Evolutionary conservation across 345 rosid genomes (phyloP), one percentile per base, ranked within the genome.

Genomic region (Citrus glauca): DNA sequence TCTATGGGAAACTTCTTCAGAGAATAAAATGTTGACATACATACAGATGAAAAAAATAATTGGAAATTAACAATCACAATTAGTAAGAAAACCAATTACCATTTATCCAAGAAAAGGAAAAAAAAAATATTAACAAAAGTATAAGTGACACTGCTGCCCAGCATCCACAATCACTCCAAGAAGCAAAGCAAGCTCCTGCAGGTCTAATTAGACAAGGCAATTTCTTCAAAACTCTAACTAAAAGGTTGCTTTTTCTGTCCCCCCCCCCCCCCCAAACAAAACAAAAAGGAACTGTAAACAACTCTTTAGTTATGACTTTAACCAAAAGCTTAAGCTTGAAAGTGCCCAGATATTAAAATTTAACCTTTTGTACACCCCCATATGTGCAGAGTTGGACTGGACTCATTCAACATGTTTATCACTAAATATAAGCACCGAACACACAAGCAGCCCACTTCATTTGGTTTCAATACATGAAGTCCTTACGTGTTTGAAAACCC

Each of bases 401-500:
- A 53, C 22, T 53, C 22, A 1, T 5, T 53, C 17, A 45, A 45
- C 50, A 3, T 45, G 50, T 45, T 45, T 42, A 42, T 2, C 50
- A 42, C 50, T 42, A 1, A 42, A 42, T 42, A 42, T 11, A 45
- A 45, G 50, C 13, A 45, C 16, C 50, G 13, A 45, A 45, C 50
- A 45, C 5, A 45, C 17, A 45, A 45, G 50, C 16, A 45, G 16
- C 17, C 50, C 50, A 45, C 17, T 45, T 45, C 50, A 45, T 13
- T 10, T 45, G 4, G 5, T 45, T 45, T 45, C 17, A 69, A 84
- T 53, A 35, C 55, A 72, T 42, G 78, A 67, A 56, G 78, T 57
- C 72, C 88, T 90, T 88, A 95, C 98, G 82, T 95, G 99, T 89
- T 95, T 95, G 83, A 95, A 95, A 77, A 92, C 99, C 99, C 98